These are phyloP conservation scores for Chalaropsis thielavioides DNA, from an alignment of 2,329 filamentous ascomycete species.

Conservation along the genomic window DNA sequence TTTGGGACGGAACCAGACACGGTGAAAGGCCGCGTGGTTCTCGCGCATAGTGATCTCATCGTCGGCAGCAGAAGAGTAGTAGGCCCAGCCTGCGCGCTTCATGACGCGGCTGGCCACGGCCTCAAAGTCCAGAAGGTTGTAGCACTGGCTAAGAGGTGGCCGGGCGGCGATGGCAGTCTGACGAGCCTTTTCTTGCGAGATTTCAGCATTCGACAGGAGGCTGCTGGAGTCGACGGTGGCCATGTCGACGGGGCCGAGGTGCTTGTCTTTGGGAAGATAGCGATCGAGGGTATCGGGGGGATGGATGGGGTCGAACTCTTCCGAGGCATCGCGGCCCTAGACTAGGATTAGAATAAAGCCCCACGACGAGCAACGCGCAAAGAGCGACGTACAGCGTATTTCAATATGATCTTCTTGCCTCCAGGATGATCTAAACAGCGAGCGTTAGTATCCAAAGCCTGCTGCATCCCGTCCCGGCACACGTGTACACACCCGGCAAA, in stretches of 20 bases:
- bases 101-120: constrained; percentile 77
- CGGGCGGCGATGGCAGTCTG: constrained; percentile 60
- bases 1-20: constrained; percentile 88
- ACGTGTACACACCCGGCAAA: constrained; percentile 43
- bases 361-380: background rate
- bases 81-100: constrained; percentile 95
- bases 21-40: constrained; percentile 91
- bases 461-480: background rate
- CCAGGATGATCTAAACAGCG: constrained; percentile 59
- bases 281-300: constrained; percentile 77
- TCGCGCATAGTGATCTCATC: constrained; percentile 66
- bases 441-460: background rate
- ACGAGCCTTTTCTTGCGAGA: constrained; percentile 44
- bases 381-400: constrained; percentile 53
- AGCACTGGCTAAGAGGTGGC: constrained; percentile 74
- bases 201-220: constrained; percentile 42
- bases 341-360: background rate
- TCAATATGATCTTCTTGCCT: constrained; percentile 83
- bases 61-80: constrained; percentile 79
- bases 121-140: constrained; percentile 93
- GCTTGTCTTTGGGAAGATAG: constrained; percentile 73
- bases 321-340: constrained; percentile 77
- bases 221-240: constrained; percentile 50
- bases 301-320: constrained; percentile 78
- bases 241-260: constrained; percentile 85